These are phyloP conservation scores for Xanthoconium separans DNA, from an alignment of 1,284 basidiomycete species.

Conservation along the genomic window DNA sequence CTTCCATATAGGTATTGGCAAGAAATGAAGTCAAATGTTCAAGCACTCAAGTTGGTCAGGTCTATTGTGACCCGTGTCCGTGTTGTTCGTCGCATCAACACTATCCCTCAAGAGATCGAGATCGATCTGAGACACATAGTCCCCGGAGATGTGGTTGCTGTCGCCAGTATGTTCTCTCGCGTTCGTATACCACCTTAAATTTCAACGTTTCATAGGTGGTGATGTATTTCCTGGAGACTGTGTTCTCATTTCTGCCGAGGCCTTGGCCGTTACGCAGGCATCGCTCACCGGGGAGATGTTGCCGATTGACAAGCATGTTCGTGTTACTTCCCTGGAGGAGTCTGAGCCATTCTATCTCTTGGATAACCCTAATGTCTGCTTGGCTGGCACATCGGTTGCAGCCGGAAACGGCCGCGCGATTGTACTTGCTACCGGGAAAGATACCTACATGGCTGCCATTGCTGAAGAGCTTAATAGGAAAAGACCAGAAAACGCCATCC, in stretches of 20 bases:
- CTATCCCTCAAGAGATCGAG: slow-evolving; percentile 25
- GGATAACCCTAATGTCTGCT: slow-evolving; percentile 29
- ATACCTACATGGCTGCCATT: slow-evolving; percentile 36
- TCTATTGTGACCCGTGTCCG: slow-evolving; percentile 34
- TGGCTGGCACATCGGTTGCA: slow-evolving; percentile 33
- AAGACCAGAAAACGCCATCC: slow-evolving; percentile 30
- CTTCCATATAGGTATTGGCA: slow-evolving; percentile 28
- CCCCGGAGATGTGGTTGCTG: slow-evolving; percentile 28
- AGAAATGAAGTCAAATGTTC: slow-evolving; percentile 32
- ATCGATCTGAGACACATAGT: slow-evolving; percentile 29
- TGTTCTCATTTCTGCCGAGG: slow-evolving; percentile 31
- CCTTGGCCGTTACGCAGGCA: slow-evolving; percentile 28
- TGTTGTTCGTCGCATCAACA: slow-evolving; percentile 25
- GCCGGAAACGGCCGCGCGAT: slow-evolving; percentile 30
- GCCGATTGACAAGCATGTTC: slow-evolving; percentile 26
- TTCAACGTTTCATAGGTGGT: slow-evolving; percentile 18
- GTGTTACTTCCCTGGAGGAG: slow-evolving; percentile 15
- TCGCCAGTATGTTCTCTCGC: slow-evolving; percentile 26
- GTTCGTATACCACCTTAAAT: neutral
- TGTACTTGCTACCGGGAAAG: slow-evolving; percentile 31
- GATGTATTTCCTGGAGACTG: slow-evolving; percentile 35
- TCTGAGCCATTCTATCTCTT: slow-evolving; percentile 27
- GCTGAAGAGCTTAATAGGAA: slow-evolving; percentile 33
- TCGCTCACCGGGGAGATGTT: slow-evolving; percentile 34
- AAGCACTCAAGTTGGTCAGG: slow-evolving; percentile 33